phyloP scores from a whole-genome alignment of 2,329 filamentous ascomycete genomes.

The Cadophora malorum region DNA sequence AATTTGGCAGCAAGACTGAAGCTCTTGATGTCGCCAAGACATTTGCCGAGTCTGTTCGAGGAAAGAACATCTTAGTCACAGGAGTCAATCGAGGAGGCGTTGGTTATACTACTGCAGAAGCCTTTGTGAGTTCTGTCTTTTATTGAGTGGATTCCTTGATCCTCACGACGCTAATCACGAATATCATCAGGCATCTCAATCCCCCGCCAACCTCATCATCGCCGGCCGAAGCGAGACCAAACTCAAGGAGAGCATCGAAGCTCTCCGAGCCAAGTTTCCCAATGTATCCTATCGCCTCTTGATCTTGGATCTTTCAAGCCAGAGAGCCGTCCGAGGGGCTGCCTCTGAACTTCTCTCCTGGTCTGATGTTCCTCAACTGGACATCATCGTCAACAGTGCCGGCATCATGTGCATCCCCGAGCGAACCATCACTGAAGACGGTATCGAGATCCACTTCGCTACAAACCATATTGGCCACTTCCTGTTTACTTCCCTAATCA shows the following conservation, averaged over 20 bases:
- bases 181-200: constrained; percentile 38
- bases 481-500: constrained; percentile 32
- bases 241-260: constrained; percentile 24
- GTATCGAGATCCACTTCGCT: constrained; percentile 42
- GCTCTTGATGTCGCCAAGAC: constrained; percentile 49
- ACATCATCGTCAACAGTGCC: constrained; percentile 53
- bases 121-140: constrained; percentile 24
- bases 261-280: constrained; percentile 22
- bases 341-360: constrained; percentile 49
- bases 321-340: constrained; percentile 50
- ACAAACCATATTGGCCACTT: constrained; percentile 28
- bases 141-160: no score
- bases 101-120: constrained; percentile 31
- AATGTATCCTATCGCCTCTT: constrained; percentile 21
- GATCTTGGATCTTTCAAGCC: constrained; percentile 48
- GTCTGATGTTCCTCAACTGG: constrained; percentile 47
- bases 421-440: constrained; percentile 45
- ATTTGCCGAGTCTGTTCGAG: constrained; percentile 46
- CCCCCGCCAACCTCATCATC: constrained; percentile 31
- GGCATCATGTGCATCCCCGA: constrained; percentile 49
- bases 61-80: constrained; percentile 45
- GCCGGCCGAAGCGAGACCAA: constrained; percentile 30
- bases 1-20: constrained; percentile 48
- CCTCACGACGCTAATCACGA: neutral
- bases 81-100: constrained; percentile 34